Evolutionary conservation across 148 eudicot species (phyloP), one percentile per base, ranked within the genome.

Genomic region (Camellia granthamiana): DNA sequence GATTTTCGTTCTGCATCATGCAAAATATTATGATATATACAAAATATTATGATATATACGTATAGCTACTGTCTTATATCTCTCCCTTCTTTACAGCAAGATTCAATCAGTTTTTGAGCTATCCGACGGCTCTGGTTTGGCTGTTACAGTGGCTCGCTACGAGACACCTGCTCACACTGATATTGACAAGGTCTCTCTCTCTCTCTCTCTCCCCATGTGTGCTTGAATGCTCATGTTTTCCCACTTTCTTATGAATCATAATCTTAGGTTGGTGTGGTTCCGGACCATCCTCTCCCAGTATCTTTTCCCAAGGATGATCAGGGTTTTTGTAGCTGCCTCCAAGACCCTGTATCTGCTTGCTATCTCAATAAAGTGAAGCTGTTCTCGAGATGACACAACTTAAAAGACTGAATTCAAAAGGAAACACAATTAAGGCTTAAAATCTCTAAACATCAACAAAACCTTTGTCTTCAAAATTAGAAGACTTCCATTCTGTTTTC

Each of bases 111-210:
- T 97, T 74, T 97, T 97, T 74, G 90, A 97, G 87, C 92, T 97
- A 70, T 94, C 98, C 66, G 99, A 97, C 89, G 99, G 99, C 81
- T 97, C 99, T 80, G 99, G 99, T 79, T 81, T 97, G 90, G 95
- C 92, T 69, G 95, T 97, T 79, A 97, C 99, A 2, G 99, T 97
- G 69, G 99, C 99, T 83, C 99, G 99, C 15, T 97, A 97, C 70
- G 93, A 97, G 81, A 97, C 99, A 75, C 99, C 99, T 62, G 94
- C 91, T 83, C 99, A 94, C 86, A 92, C 78, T n/a, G 99, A 97
- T 78, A 97, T 97, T 59, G 92, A 97, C 87, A 92, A 94, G 98
- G 98, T 94, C 2, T 59, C 16, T 75, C 38, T 19, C 10, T 41
- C 60, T 62, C 30, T 56, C 30, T 42, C 13, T 14, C 4, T 10